phyloP scores from a whole-genome alignment of 2,329 filamentous ascomycete species.

The Cucurbitaria berberidis region DNA sequence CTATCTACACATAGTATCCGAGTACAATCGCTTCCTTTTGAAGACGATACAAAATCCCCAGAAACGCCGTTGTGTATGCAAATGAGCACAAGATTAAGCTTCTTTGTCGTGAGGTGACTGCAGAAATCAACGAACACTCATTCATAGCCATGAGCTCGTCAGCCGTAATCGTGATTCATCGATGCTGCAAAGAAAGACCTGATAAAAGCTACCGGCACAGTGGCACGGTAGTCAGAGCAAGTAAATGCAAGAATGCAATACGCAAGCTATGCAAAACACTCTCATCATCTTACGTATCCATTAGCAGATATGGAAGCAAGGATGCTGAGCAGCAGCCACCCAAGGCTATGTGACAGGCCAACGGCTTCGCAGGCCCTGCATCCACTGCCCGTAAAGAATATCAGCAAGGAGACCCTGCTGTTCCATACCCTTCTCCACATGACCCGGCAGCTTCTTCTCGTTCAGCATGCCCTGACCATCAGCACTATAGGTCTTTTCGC shows the following conservation, averaged over 20 bases:
- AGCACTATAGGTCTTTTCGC: conserved; percentile 55
- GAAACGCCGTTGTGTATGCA: conserved; percentile 1
- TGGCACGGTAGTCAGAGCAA: background rate
- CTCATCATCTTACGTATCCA: background rate
- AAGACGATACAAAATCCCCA: background rate
- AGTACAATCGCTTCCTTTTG: background rate
- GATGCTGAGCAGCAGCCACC: background rate
- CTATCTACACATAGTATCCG: conserved; percentile 1
- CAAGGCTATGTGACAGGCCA: conserved; percentile 46
- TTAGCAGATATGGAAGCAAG: background rate
- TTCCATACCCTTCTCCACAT: conserved; percentile 77
- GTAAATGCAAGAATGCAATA: conserved; percentile 1
- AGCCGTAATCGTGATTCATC: background rate
- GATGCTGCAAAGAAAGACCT: background rate
- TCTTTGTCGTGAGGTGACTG: background rate
- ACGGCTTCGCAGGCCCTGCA: conserved; percentile 72
- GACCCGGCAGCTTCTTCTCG: conserved; percentile 63
- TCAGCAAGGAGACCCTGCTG: conserved; percentile 89
- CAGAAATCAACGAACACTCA: background rate
- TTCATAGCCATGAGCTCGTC: background rate
- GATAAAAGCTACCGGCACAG: background rate
- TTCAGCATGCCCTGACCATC: conserved; percentile 41
- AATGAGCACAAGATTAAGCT: background rate
- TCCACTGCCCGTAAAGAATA: conserved; percentile 89
- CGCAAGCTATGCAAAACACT: background rate